Conservation (phyloP, 1,284 basidiomycete species). For the Ceratorhiza oryzae-sativae region DNA sequence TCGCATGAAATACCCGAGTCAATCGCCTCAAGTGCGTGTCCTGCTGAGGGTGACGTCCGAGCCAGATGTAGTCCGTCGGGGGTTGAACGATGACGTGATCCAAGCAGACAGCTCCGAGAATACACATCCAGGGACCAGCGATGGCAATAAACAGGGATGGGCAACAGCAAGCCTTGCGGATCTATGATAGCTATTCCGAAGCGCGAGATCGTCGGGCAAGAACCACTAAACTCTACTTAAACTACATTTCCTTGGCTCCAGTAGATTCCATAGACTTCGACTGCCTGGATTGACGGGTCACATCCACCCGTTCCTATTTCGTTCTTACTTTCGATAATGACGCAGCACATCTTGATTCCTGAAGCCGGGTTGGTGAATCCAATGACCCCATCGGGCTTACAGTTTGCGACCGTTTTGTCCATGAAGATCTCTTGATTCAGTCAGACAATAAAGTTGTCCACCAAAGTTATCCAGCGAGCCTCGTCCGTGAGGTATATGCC, state of each 20-base stretch:
- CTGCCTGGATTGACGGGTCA: neutral
- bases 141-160: slow-evolving; percentile 40
- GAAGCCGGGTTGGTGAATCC: neutral
- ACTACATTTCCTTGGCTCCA: neutral
- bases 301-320: slow-evolving; percentile 5
- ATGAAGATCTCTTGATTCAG: neutral
- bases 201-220: neutral
- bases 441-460: neutral
- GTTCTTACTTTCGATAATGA: slow-evolving; percentile 20
- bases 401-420: neutral
- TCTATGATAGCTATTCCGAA: neutral
- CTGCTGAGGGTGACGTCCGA: neutral
- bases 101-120: slow-evolving; percentile 40
- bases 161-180: slow-evolving; percentile 34
- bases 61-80: slow-evolving; percentile 42
- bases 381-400: neutral
- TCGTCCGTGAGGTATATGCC: neutral
- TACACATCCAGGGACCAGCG: slow-evolving; percentile 38
- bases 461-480: neutral
- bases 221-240: no score
- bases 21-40: neutral
- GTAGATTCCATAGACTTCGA: neutral
- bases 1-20: slow-evolving; percentile 11
- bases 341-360: neutral
- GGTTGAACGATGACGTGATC: slow-evolving; percentile 40